Evolutionary conservation across 2,329 filamentous ascomycete genomes (phyloP), one percentile per base, ranked within the genome.

Genomic region (Falciphora oryzae): DNA sequence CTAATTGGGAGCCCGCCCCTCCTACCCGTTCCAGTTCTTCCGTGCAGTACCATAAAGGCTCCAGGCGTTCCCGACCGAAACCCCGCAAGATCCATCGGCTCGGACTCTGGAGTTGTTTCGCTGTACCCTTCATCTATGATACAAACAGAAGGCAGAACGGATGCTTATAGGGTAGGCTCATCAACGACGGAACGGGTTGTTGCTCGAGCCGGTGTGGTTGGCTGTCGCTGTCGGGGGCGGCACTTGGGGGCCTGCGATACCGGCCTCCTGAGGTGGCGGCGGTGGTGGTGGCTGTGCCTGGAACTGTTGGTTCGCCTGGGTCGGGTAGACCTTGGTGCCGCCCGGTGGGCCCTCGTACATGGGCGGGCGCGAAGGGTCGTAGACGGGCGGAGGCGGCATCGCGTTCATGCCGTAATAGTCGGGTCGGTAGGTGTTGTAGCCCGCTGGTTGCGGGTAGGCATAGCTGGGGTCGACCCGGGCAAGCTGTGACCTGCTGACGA

Each of bases 331-430:
- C 76, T 88, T 88, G 63, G 79, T 78, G 27, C 75, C 78, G 65
- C 79, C 82, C 2, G 76, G 75, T 10, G 82, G 80, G 60, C 81
- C 76, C 57, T 82, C 79, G 71, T 88, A 88, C 70, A 81, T 75
- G 10, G 85, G 85, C 64, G 85, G 84, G 32, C 83, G 76, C 18
- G 75, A 70, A 7, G 83, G 83, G 67, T 88, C 85, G 71, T 88
- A 88, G 63, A 85, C 80, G 16, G 82, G 82, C 25, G 83, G 83
- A 14, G 82, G 82, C 11, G 81, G 80, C 65, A 83, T 83, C 63
- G 79, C 69, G 67, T 84, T 75, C 83, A 86, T 85, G 67, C 77
- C 78, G 70, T 81, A 80, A 65, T 72, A 69, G 38, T 69, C 68
- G 57, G 77, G 73, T 63, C 74, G 72, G 69, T 83, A 82, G 65